These are phyloP conservation scores for Fomitopsis betulina DNA, from an alignment of 1,284 basidiomycete genomes.

Conservation along the genomic window DNA sequence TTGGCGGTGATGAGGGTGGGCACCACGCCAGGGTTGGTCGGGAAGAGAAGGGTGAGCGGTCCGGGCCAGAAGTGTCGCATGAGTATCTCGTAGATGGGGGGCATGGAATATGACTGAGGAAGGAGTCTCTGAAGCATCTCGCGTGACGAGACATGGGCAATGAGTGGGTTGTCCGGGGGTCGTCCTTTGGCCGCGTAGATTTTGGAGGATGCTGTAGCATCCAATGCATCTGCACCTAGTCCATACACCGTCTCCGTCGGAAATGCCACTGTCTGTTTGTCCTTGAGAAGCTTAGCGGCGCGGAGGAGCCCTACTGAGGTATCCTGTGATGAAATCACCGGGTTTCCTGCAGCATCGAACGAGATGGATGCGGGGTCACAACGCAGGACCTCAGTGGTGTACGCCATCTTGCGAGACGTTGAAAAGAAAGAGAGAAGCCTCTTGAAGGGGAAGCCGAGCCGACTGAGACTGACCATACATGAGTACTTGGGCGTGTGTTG, in stretches of 20 bases:
- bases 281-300: slow-evolving; percentile 22
- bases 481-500: neutral
- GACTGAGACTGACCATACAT: neutral
- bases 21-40: slow-evolving; percentile 53
- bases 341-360: slow-evolving; percentile 18
- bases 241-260: slow-evolving; percentile 99
- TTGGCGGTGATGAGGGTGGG: slow-evolving; percentile 72
- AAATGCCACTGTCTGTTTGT: slow-evolving; percentile 63
- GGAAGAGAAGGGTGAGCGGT: slow-evolving; percentile 89
- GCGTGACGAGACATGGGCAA: slow-evolving; percentile 90
- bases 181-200: slow-evolving; percentile 93
- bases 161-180: slow-evolving; percentile 95
- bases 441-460: neutral
- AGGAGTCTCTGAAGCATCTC: slow-evolving; percentile 78
- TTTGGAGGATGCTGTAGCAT: slow-evolving; percentile 56
- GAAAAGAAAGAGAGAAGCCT: neutral
- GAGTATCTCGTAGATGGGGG: slow-evolving; percentile 64
- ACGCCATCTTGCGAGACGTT: slow-evolving; percentile 13
- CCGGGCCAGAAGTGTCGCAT: slow-evolving; percentile 95
- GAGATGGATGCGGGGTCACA: slow-evolving; percentile 25
- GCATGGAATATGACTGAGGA: slow-evolving; percentile 54
- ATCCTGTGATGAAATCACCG: slow-evolving; percentile 17
- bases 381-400: slow-evolving; percentile 19
- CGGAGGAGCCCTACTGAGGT: slow-evolving; percentile 21
- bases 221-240: slow-evolving; percentile 83